Evolutionary conservation across 1,284 basidiomycete genomes (phyloP).

Genomic region (Wallemia mellicola): DNA sequence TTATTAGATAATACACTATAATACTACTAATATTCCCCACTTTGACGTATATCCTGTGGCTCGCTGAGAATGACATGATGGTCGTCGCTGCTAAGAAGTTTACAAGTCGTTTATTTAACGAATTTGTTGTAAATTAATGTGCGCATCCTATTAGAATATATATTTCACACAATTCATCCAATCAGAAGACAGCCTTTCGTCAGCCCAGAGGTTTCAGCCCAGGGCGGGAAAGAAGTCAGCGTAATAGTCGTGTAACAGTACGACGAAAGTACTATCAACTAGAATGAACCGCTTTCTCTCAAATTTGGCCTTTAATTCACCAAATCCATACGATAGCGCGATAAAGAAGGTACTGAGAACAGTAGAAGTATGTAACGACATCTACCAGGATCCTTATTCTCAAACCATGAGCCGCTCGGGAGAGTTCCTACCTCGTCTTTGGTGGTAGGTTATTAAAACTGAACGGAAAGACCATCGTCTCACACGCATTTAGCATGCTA

Average conservation of each 20-base stretch:
- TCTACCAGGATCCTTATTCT: neutral
- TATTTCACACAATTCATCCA: neutral
- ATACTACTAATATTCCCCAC: neutral
- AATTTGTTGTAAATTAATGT: too few species aligned
- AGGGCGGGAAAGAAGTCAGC: too few species aligned
- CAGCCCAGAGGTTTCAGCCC: neutral
- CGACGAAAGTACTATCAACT: neutral
- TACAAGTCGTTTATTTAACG: too few species aligned
- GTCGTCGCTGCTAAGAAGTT: too few species aligned
- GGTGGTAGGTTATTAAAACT: neutral
- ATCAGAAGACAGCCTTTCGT: neutral
- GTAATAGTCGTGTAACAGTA: neutral
- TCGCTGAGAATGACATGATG: constrained; percentile 1
- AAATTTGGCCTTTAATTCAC: neutral
- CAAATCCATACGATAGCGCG: neutral
- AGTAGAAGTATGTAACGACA: neutral
- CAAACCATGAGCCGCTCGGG: neutral
- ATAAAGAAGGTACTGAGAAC: neutral
- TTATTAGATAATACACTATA: neutral
- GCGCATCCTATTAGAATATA: too few species aligned
- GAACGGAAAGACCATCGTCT: neutral
- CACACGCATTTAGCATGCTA: neutral
- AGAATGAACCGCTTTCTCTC: too few species aligned
- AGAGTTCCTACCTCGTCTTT: neutral
- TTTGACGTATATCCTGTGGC: neutral